These are phyloP conservation scores for Fusarium lateritium DNA, from an alignment of 2,329 filamentous ascomycete species.

Conservation along the genomic window DNA sequence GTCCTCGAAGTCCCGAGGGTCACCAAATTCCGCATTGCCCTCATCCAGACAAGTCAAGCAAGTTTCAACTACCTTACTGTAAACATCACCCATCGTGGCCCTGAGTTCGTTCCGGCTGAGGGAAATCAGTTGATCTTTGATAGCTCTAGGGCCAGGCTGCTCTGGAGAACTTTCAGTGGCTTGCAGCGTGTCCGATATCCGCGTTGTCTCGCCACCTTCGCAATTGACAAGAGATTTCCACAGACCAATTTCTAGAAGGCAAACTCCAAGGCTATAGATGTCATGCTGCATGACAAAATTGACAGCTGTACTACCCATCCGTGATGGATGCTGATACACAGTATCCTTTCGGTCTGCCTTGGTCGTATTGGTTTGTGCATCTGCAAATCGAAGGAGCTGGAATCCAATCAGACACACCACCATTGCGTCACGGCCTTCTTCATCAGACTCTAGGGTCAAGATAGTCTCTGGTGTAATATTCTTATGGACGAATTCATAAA, in stretches of 20 bases:
- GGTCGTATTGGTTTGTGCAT: neutral
- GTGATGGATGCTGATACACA: neutral
- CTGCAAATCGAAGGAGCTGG: neutral
- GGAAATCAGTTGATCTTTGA: neutral
- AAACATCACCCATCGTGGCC: neutral
- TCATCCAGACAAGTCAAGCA: conserved; percentile 7
- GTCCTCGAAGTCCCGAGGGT: neutral
- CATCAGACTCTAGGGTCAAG: neutral
- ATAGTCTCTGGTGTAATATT: neutral
- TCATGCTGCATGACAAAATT: conserved; percentile 8
- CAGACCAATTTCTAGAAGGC: conserved; percentile 1
- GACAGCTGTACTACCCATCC: fast-evolving
- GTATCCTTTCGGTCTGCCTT: neutral
- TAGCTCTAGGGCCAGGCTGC: neutral
- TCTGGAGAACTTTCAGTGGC: too few relatives aligned
- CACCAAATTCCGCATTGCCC: conserved; percentile 1
- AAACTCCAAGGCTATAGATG: conserved; percentile 8
- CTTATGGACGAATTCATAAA: conserved; percentile 8
- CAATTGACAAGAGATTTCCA: neutral
- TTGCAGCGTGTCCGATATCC: neutral
- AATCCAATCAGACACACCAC: neutral
- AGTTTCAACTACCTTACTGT: neutral
- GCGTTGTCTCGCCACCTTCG: neutral
- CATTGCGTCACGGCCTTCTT: neutral
- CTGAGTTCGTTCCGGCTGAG: neutral